Evolutionary conservation across 192 early-diverging fungal genomes (phyloP).

Genomic region (Coemansia sp.): DNA sequence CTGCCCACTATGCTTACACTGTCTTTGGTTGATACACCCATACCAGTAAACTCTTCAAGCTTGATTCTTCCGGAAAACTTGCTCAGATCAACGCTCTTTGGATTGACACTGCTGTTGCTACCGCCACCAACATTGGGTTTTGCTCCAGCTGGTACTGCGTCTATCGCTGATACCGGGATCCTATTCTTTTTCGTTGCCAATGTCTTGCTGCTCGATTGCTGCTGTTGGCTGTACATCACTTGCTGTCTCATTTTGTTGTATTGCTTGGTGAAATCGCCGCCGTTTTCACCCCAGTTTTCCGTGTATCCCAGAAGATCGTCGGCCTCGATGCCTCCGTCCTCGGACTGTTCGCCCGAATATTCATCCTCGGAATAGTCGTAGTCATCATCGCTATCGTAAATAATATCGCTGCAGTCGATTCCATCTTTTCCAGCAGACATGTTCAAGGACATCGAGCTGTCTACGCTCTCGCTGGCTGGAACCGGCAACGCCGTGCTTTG

Average conservation of each 20-base stretch:
- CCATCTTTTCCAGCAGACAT: slow-evolving; percentile 1
- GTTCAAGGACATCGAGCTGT: not conserved
- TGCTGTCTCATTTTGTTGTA: slow-evolving; percentile 82
- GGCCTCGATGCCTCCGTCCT: slow-evolving; percentile 65
- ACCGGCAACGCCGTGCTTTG: not conserved
- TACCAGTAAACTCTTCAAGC: slow-evolving; percentile 58
- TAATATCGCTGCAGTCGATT: slow-evolving; percentile 12
- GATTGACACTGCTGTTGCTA: slow-evolving; percentile 7
- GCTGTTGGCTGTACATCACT: slow-evolving; percentile 42
- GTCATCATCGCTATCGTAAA: slow-evolving; percentile 31
- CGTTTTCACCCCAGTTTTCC: slow-evolving; percentile 75
- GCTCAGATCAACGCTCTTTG: slow-evolving; percentile 58
- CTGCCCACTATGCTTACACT: slow-evolving; percentile 23
- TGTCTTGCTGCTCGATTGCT: slow-evolving; percentile 18
- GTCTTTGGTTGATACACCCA: slow-evolving; percentile 5
- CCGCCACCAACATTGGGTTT: slow-evolving; percentile 31
- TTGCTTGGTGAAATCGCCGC: slow-evolving; percentile 92
- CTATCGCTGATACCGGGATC: slow-evolving; percentile 21
- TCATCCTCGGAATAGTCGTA: slow-evolving; percentile 52
- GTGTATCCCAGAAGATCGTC: slow-evolving; percentile 80
- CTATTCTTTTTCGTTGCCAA: not conserved
- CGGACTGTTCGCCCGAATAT: slow-evolving; percentile 24
- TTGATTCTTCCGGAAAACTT: slow-evolving; percentile 73
- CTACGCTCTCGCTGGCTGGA: not conserved
- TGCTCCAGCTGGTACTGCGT: slow-evolving; percentile 2